Evolutionary conservation across 2,329 filamentous ascomycete genomes (phyloP).

Genomic region (Sporothrix variecibatus): DNA sequence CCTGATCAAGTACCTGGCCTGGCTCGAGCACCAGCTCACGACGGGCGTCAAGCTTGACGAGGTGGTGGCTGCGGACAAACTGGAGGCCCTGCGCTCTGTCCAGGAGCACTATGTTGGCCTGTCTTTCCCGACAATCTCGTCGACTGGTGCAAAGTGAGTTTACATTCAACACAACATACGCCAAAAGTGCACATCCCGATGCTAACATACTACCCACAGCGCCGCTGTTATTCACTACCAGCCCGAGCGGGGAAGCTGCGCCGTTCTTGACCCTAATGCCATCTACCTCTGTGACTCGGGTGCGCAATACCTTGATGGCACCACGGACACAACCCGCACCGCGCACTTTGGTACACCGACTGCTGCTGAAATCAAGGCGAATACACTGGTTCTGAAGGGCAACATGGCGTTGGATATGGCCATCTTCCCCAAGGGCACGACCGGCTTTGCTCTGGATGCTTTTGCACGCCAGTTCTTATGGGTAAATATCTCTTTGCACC

Average conservation of each 20-base stretch:
- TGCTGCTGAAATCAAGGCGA: constrained; percentile 80
- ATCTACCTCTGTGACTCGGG: constrained; percentile 97
- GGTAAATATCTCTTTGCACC: constrained; percentile 54
- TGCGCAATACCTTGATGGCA: constrained; percentile 93
- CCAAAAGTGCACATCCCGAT: neutral
- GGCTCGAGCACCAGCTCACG: constrained; percentile 86
- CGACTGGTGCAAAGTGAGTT: constrained; percentile 74
- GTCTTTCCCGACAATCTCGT: constrained; percentile 95
- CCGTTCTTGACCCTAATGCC: constrained; percentile 77
- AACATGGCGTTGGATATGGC: constrained; percentile 85
- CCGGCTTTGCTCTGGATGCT: constrained; percentile 85
- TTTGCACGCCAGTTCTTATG: constrained; percentile 90
- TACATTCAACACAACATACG: no score
- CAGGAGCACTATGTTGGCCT: constrained; percentile 80
- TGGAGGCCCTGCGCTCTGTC: constrained; percentile 72
- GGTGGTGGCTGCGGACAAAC: constrained; percentile 86
- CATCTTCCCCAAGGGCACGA: constrained; percentile 92
- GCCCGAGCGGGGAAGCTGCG: constrained; percentile 79
- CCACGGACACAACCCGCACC: constrained; percentile 92
- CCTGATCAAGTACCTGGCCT: constrained; percentile 89
- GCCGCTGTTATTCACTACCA: constrained; percentile 96
- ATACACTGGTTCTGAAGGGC: constrained; percentile 92
- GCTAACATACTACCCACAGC: constrained; percentile 48
- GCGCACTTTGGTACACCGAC: constrained; percentile 87
- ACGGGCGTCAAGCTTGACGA: constrained; percentile 79